A percentile compares a stretch with the other conserved stretches of the same genome.
Conservation (phyloP, 768 basidiomycete species). For the Crepidotus variabilis region DNA sequence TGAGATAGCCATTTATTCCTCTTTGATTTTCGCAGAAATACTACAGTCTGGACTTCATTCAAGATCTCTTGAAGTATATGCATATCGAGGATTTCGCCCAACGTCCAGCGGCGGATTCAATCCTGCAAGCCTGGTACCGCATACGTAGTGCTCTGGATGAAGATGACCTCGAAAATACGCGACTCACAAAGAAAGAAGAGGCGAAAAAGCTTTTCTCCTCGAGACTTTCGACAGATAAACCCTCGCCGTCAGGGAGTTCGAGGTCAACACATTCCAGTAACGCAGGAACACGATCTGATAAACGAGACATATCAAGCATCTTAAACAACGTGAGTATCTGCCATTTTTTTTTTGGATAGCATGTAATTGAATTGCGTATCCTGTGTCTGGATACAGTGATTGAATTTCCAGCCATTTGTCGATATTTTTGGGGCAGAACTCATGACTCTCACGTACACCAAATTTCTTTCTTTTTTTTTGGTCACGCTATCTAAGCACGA, state of each 20-base stretch:
- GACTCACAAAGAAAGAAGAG: neutral
- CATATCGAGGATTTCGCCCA: constrained; percentile 17
- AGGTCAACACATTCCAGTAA: constrained; percentile 1
- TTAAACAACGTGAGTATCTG: constrained; percentile 13
- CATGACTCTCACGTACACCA: too few relatives aligned
- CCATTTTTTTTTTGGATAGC: neutral
- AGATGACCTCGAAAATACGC: constrained; percentile 9
- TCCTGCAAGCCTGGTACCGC: constrained; percentile 21
- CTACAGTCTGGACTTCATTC: constrained; percentile 22
- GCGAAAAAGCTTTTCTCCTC: neutral
- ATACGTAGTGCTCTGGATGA: constrained; percentile 13
- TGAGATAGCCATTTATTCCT: neutral
- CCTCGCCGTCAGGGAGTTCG: neutral
- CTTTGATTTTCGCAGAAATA: constrained; percentile 15
- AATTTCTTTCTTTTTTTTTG: too few relatives aligned
- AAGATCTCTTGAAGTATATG: constrained; percentile 22
- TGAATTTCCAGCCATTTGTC: neutral
- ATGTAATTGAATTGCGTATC: neutral
- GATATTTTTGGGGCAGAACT: neutral
- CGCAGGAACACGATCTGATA: constrained; percentile 15
- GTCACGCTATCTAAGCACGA: too few relatives aligned
- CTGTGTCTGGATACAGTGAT: neutral
- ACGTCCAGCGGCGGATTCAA: constrained; percentile 19
- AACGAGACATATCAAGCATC: constrained; percentile 22
- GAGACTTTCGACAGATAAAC: neutral